Evolutionary conservation across 352 stramenopile genomes (phyloP), one percentile per base, ranked within the genome.

Genomic region (Globisporangium nunn): DNA sequence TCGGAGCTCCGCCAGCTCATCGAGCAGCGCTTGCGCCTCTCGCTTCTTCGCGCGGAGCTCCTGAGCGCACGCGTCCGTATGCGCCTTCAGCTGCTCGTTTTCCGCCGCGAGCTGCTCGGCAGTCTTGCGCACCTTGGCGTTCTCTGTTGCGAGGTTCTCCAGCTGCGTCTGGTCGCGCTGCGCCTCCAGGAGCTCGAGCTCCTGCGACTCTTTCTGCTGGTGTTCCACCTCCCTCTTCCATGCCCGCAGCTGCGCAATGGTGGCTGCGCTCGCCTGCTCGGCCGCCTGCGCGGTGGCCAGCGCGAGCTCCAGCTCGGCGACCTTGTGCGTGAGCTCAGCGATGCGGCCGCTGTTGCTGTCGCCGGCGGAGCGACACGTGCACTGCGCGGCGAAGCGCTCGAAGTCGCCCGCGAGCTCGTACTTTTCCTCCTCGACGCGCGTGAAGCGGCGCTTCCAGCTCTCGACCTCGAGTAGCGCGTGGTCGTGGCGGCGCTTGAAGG

Each of bases 371-470:
- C 53, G 61, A 54, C 78, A 87, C 30, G 74, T 56, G 41, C 68
- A 85, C 3, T 71, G 68, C 23, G 65, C 50, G 11, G 71, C 66
- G 30, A 87, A 74, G 33, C 69, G 68, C 65, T 92, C 78, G 29
- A 91, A 73, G 40, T 82, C 73, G 10, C 66, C 59, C 0, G 65
- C 66, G 29, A 91, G 58, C 45, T 81, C 71, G 49, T 71, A 62
- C 29, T 88, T 86, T 44, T 92, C 76, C 30, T 93, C 85, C 46
- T 88, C 74, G 3, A 81, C 47, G 30, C 69, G 73, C 45, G 72
- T 65, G 61, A 72, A 78, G 55, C 87, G 85, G 52, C 71, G 77
- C 61, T 78, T 85, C 76, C 82, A 93, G 50, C 74, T 81, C 23
- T 87, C 78, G 3, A 73, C 60, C 33, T 95, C 81, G 12, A 82